These are phyloP conservation scores for Sordaria brevicollis DNA, from an alignment of 495 filamentous ascomycete genomes.

Conservation along the genomic window DNA sequence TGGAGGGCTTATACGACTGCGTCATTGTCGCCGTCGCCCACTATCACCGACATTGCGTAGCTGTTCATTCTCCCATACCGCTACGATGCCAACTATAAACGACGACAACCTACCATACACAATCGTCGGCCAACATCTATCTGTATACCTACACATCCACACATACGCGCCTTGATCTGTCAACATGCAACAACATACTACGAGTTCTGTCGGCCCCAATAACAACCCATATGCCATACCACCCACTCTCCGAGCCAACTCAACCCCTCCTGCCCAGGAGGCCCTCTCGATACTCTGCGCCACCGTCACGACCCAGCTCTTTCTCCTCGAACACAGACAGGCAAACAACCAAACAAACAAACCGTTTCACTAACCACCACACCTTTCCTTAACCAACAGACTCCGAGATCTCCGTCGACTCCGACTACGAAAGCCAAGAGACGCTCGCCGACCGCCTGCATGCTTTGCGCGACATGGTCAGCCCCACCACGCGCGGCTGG, in stretches of 20 bases:
- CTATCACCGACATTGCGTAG: background rate
- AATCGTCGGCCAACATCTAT: background rate
- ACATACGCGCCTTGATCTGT: background rate
- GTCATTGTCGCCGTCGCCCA: background rate
- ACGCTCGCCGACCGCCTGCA: slow-evolving; percentile 67
- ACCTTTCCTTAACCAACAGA: slow-evolving; percentile 32
- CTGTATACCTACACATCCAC: background rate
- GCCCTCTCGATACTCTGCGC: background rate
- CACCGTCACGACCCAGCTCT: background rate
- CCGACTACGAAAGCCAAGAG: slow-evolving; percentile 45
- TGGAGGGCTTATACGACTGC: background rate
- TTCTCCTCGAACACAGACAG: background rate
- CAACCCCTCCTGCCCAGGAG: background rate
- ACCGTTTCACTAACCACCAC: background rate
- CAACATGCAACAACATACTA: background rate
- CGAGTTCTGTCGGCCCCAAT: background rate
- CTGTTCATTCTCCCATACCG: background rate
- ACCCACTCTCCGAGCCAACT: background rate
- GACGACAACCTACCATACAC: background rate
- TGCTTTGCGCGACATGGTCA: slow-evolving; percentile 87
- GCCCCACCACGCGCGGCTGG: slow-evolving; percentile 66
- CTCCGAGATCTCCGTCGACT: slow-evolving; percentile 54
- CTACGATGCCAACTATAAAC: background rate
- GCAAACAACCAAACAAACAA: background rate
- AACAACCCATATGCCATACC: background rate